Conservation (phyloP, 2,329 filamentous ascomycete genomes). For the Trichoderma sp. region DNA sequence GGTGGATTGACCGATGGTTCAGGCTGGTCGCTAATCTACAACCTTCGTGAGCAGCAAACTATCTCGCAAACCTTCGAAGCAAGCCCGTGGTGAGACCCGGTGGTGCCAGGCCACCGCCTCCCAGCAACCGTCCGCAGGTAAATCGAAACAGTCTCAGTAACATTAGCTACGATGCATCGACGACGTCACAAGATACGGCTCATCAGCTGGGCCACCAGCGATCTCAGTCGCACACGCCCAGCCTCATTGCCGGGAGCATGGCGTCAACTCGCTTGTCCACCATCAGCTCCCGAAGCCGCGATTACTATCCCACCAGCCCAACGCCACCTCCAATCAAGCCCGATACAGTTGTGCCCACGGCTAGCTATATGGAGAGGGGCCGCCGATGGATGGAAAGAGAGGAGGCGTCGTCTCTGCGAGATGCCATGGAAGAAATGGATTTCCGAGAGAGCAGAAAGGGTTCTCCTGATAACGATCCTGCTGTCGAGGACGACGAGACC, state of each 20-base stretch:
- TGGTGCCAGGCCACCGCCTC: slow-evolving; percentile 64
- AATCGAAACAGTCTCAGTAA: slow-evolving; percentile 32
- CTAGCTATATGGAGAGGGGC: slow-evolving; percentile 70
- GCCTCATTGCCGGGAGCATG: slow-evolving; percentile 44
- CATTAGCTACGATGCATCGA: slow-evolving; percentile 32
- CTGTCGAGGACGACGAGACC: slow-evolving; percentile 51
- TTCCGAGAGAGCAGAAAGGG: slow-evolving; percentile 41
- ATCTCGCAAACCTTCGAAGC: slow-evolving; percentile 67
- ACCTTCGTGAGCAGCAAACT: slow-evolving; percentile 52
- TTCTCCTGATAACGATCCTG: slow-evolving; percentile 17
- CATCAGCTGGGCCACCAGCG: slow-evolving; percentile 26
- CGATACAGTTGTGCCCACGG: slow-evolving; percentile 60
- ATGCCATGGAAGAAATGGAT: slow-evolving; percentile 72
- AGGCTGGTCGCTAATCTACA: slow-evolving; percentile 24
- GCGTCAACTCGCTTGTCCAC: slow-evolving; percentile 49
- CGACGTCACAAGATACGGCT: slow-evolving; percentile 29
- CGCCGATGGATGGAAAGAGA: slow-evolving; percentile 79
- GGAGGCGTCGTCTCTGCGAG: slow-evolving; percentile 66
- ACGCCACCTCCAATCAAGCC: slow-evolving; percentile 51
- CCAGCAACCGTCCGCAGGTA: slow-evolving; percentile 35
- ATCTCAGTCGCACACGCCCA: slow-evolving; percentile 36
- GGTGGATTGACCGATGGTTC: neutral
- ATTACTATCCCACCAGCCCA: slow-evolving; percentile 49
- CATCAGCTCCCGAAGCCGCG: slow-evolving; percentile 43
- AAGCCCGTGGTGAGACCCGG: slow-evolving; percentile 66